These are phyloP conservation scores for Ehretia macrophylla DNA, from an alignment of 257 asterid species.

Conservation along the genomic window DNA sequence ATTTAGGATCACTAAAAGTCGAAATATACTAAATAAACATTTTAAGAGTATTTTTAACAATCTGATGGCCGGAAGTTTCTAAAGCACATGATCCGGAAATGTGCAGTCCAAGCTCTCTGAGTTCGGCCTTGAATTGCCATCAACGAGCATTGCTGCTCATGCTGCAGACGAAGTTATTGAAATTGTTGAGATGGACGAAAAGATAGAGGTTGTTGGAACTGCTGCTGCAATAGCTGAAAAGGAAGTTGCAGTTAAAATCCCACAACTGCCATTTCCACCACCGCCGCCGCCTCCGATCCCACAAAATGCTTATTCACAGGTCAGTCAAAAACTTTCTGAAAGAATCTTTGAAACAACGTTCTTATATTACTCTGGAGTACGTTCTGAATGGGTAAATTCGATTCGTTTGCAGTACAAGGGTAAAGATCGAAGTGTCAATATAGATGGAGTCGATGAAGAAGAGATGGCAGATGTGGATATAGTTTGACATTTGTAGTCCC, in stretches of 20 bases:
- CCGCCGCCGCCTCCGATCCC: slow-evolving; percentile 69
- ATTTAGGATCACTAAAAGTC: too few relatives aligned
- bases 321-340: slow-evolving; percentile 11
- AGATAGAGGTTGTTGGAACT: slow-evolving; percentile 26
- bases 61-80: neutral
- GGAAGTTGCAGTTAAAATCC: slow-evolving; percentile 25
- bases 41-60: too few relatives aligned
- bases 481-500: slow-evolving; percentile 29
- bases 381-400: slow-evolving; percentile 18
- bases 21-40: too few relatives aligned
- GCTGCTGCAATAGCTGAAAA: slow-evolving; percentile 23
- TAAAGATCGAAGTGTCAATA: slow-evolving; percentile 43
- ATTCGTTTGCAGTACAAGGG: slow-evolving; percentile 60
- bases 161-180: slow-evolving; percentile 70
- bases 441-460: slow-evolving; percentile 61
- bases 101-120: slow-evolving; percentile 55
- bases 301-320: slow-evolving; percentile 55
- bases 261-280: slow-evolving; percentile 40
- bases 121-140: slow-evolving; percentile 38
- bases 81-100: slow-evolving; percentile 3
- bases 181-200: slow-evolving; percentile 53
- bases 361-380: neutral
- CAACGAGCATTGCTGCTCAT: slow-evolving; percentile 85
- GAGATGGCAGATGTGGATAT: slow-evolving; percentile 68
- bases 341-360: neutral